phyloP scores from a whole-genome alignment of 2,329 filamentous ascomycete genomes.

The Helminthosporium solani region DNA sequence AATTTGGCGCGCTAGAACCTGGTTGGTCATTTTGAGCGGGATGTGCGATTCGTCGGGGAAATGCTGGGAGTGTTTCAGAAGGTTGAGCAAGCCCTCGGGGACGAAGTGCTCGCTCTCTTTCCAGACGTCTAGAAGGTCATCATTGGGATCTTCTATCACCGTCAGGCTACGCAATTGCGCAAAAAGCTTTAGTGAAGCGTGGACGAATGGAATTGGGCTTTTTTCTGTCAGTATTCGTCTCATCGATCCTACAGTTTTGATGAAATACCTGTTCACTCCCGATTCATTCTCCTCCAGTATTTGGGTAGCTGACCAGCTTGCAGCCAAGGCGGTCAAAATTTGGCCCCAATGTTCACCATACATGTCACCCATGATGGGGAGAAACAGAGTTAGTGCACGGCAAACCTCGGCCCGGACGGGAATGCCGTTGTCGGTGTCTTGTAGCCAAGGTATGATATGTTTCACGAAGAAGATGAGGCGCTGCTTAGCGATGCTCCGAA shows the following conservation, averaged over 20 bases:
- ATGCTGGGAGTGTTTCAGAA: constrained; percentile 60
- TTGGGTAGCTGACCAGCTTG: constrained; percentile 36
- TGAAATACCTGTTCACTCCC: constrained; percentile 25
- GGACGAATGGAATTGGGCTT: constrained; percentile 56
- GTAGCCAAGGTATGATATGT: constrained; percentile 72
- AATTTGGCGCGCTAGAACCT: constrained; percentile 69
- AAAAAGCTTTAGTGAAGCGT: constrained; percentile 73
- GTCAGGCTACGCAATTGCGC: constrained; percentile 60
- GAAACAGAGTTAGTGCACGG: constrained; percentile 55
- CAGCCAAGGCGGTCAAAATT: constrained; percentile 39
- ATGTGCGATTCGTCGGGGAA: constrained; percentile 58
- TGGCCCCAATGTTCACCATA: constrained; percentile 85
- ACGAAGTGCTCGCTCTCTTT: constrained; percentile 59
- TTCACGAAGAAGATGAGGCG: constrained; percentile 80
- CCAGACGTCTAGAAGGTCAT: constrained; percentile 78
- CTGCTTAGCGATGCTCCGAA: constrained; percentile 57
- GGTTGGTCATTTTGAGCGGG: constrained; percentile 73
- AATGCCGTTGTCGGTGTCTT: constrained; percentile 51
- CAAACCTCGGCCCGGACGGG: constrained; percentile 59
- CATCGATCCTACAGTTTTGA: too few species aligned
- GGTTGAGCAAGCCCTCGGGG: constrained; percentile 59
- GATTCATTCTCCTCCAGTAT: constrained; percentile 29
- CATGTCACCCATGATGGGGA: constrained; percentile 75
- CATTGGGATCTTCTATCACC: constrained; percentile 67
- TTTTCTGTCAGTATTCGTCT: constrained; percentile 1